Conservation (phyloP, 2,329 filamentous ascomycete genomes). For the Alternaria gaisen region DNA sequence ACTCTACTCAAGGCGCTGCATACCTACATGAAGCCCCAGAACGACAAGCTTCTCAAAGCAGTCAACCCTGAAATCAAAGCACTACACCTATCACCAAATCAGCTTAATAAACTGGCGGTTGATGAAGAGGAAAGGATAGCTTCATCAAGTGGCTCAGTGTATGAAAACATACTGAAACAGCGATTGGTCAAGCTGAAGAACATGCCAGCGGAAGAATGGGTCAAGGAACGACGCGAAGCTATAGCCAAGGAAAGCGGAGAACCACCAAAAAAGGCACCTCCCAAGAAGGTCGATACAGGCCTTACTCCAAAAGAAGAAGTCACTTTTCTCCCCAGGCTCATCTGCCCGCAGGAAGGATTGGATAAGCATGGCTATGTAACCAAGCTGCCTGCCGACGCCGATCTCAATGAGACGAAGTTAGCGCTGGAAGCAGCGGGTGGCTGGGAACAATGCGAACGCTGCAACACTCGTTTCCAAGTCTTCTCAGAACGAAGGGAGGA, state of each 20-base stretch:
- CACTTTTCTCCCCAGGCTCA: slow-evolving; percentile 56
- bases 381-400: slow-evolving; percentile 68
- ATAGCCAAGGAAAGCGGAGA: slow-evolving; percentile 35
- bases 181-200: slow-evolving; percentile 78
- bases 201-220: slow-evolving; percentile 78
- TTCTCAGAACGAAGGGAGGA: slow-evolving; percentile 83
- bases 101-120: slow-evolving; percentile 72
- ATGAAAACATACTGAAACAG: slow-evolving; percentile 84
- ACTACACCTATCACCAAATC: slow-evolving; percentile 70
- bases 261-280: slow-evolving; percentile 52
- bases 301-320: slow-evolving; percentile 72
- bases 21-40: slow-evolving; percentile 71
- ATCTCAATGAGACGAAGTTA: slow-evolving; percentile 71
- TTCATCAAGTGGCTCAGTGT: slow-evolving; percentile 72
- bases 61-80: slow-evolving; percentile 60
- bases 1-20: slow-evolving; percentile 68
- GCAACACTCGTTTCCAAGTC: slow-evolving; percentile 85
- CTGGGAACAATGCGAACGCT: slow-evolving; percentile 91
- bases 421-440: slow-evolving; percentile 74
- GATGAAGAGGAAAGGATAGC: slow-evolving; percentile 83
- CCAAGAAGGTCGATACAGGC: slow-evolving; percentile 72
- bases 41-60: slow-evolving; percentile 67
- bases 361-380: slow-evolving; percentile 78
- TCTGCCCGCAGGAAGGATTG: slow-evolving; percentile 71
- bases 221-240: slow-evolving; percentile 62